Evolutionary conservation across 1,139 yeast species (phyloP).

Genomic region (Magnusiomyces ingens): DNA sequence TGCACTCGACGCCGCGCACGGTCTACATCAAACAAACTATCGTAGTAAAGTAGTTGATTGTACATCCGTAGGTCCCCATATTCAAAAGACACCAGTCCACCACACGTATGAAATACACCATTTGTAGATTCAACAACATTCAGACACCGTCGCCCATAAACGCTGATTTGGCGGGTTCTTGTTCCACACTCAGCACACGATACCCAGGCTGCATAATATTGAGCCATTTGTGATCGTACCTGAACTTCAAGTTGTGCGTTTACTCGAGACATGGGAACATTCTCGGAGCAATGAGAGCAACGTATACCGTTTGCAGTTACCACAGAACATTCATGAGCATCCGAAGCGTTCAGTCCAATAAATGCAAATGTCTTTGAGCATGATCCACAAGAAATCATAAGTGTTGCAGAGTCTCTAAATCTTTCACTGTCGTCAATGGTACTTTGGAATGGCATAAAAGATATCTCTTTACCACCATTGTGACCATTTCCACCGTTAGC

Average conservation of each 20-base stretch:
- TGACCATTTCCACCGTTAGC: conserved; percentile 27
- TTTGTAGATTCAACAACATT: conserved; percentile 44
- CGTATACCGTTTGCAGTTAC: conserved; percentile 63
- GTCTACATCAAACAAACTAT: conserved; percentile 73
- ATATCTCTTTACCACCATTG: conserved; percentile 38
- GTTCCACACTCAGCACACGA: conserved; percentile 85
- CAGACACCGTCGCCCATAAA: conserved; percentile 82
- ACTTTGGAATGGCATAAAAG: conserved; percentile 70
- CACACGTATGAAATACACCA: conserved; percentile 52
- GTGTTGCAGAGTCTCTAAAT: conserved; percentile 55
- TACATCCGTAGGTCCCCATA: conserved; percentile 77
- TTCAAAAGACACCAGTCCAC: conserved; percentile 74
- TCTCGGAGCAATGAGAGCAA: conserved; percentile 54
- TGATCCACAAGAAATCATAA: conserved; percentile 51
- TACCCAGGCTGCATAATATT: conserved; percentile 82
- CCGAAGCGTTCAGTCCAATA: conserved; percentile 53
- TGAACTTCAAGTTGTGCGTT: conserved; percentile 68
- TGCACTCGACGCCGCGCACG: conserved; percentile 51
- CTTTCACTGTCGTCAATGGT: conserved; percentile 77
- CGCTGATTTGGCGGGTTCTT: conserved; percentile 78
- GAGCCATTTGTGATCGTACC: conserved; percentile 61
- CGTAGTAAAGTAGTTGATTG: conserved; percentile 77
- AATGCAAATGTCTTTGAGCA: conserved; percentile 59
- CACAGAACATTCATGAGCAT: conserved; percentile 36
- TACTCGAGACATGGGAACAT: conserved; percentile 48